Base-by-base conservation (phyloP, 495 filamentous ascomycete genomes). In the Talaromyces proteolyticus region DNA sequence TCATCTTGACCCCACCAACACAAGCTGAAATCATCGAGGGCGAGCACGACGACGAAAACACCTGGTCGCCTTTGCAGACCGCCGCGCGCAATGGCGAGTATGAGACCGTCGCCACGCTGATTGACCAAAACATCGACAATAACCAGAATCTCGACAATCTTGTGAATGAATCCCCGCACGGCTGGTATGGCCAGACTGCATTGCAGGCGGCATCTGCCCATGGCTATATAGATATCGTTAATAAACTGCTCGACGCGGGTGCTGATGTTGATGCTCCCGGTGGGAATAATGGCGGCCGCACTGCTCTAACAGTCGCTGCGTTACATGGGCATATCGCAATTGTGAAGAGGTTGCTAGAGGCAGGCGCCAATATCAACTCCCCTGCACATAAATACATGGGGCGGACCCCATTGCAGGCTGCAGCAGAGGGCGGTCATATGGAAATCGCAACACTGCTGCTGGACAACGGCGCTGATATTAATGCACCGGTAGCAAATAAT, bases 121-220 rank as follows among this genome's bases (percentile, higher is more conserved):
- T 57, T n/a, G 42, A 39, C 16, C 24, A 29, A 17, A 7, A 10
- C 7, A 8, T n/a, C 11, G 20, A 2, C 3, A 34, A 3, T n/a
- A 47, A 18, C 37, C 12, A 37, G 5, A 14, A 1, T 14, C 17
- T 5, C 12, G 6, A 16, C 14, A 40, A 49, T 6, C 17, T 49
- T 2, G 17, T 49, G 7, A 49, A 49, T 21, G 47, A 49, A 23
- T 6, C 34, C 16, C 37, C 47, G 11, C 47, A 49, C 16, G 47
- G 47, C 34, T 49, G 47, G 47, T 49, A 49, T 21, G 47, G 47
- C 11, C 47, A 49, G 19, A 59, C 12, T 45, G 62, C 17, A 46
- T 55, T 43, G 50, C 60, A 6, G 69, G 61, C 41, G 70, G 72
- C 39, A 59, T 59, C 41, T 77, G 77, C 14, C 67, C 74, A 7